Conservation (phyloP, 2,329 filamentous ascomycete genomes). For the Fusarium devonianum region DNA sequence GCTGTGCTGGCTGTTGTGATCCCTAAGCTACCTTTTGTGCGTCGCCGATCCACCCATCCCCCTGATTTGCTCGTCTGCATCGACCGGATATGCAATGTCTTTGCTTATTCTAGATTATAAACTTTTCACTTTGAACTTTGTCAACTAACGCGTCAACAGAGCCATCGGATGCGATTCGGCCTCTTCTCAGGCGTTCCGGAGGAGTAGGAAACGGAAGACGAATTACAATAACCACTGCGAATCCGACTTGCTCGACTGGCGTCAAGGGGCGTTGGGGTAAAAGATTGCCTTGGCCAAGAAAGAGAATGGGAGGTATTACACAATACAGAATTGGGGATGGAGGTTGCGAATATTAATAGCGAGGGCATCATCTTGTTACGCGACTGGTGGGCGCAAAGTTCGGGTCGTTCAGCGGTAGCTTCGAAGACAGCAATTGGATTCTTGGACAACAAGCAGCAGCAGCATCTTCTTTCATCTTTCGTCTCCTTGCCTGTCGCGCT, state of each 20-base stretch:
- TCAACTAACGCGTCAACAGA: conserved; percentile 56
- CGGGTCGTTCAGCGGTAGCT: conserved; percentile 43
- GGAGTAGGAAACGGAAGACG: conserved; percentile 49
- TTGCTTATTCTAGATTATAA: neutral
- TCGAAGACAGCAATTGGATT: conserved; percentile 45
- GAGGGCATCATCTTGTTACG: conserved; percentile 47
- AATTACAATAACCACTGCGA: conserved; percentile 20
- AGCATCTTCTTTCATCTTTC: conserved; percentile 29
- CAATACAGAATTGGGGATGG: conserved; percentile 32
- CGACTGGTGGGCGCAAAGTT: conserved; percentile 40
- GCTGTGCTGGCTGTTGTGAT: conserved; percentile 93
- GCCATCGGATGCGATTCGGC: conserved; percentile 79
- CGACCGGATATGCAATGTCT: neutral
- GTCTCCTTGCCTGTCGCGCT: neutral
- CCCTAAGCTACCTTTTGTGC: conserved; percentile 92
- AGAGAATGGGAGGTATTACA: conserved; percentile 33
- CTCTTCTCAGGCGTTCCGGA: conserved; percentile 75
- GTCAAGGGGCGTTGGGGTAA: conserved; percentile 40
- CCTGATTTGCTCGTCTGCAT: neutral
- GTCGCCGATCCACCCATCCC: conserved; percentile 49
- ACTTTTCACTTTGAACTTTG: conserved; percentile 2
- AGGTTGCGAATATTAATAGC: conserved; percentile 46
- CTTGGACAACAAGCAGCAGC: conserved; percentile 37
- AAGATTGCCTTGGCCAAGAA: conserved; percentile 34
- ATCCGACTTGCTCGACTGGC: conserved; percentile 34